A percentile compares a stretch with the other conserved stretches of the same genome.
These are phyloP conservation scores for Pseudonectria foliicola DNA, from an alignment of 2,329 filamentous ascomycete genomes.

Conservation along the genomic window DNA sequence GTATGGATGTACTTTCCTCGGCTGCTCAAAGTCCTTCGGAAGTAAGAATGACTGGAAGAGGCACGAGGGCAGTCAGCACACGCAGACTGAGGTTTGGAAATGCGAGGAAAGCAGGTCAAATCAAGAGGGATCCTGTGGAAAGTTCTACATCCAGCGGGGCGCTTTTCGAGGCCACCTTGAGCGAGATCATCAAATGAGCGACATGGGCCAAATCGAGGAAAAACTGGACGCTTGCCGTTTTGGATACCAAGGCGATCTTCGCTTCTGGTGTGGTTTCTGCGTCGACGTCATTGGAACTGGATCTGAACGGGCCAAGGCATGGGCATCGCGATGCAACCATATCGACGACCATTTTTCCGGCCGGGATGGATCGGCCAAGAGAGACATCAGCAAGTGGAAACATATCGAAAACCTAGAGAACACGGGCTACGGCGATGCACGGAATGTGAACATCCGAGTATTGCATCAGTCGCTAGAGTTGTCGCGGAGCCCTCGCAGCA, in stretches of 20 bases:
- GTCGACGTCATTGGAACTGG: conserved; percentile 44
- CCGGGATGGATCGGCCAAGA: conserved; percentile 31
- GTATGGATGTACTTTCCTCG: conserved; percentile 69
- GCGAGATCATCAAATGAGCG: conserved; percentile 36
- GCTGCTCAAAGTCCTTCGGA: conserved; percentile 70
- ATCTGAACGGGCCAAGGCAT: conserved; percentile 35
- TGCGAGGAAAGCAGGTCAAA: conserved; percentile 42
- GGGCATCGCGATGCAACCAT: conserved; percentile 57
- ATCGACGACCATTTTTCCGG: conserved; percentile 67
- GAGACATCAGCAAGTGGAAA: conserved; percentile 50
- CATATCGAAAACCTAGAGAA: conserved; percentile 24
- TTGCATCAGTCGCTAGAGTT: conserved; percentile 3
- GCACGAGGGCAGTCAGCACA: conserved; percentile 77
- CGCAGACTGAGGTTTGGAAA: conserved; percentile 62
- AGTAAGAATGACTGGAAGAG: conserved; percentile 93
- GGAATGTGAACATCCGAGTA: neutral
- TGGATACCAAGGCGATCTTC: conserved; percentile 54
- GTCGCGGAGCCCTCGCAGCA: conserved; percentile 3
- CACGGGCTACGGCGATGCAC: neutral
- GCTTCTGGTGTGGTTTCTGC: conserved; percentile 90
- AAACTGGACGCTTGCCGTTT: conserved; percentile 50
- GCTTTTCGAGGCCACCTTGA: conserved; percentile 56
- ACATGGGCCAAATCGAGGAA: conserved; percentile 28
- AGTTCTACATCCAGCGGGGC: conserved; percentile 50
- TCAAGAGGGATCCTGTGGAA: conserved; percentile 40